These are phyloP conservation scores for Penicillium cosmopolitanum DNA, from an alignment of 495 filamentous ascomycete species.

Conservation along the genomic window DNA sequence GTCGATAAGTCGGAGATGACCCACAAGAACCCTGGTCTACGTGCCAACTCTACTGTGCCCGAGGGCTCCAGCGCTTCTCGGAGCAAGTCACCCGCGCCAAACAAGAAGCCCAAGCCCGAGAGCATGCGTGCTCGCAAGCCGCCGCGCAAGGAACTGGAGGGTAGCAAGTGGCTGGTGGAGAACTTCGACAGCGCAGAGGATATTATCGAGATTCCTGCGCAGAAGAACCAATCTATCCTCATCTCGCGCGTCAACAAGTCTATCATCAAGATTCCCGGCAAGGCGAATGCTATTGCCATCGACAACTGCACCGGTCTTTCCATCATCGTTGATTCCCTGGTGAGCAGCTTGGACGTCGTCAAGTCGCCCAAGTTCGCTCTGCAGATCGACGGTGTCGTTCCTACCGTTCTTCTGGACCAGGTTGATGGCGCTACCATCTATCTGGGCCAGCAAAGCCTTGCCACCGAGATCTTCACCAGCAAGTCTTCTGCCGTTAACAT, in stretches of 20 bases:
- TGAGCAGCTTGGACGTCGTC: conserved; percentile 90
- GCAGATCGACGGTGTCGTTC: conserved; percentile 80
- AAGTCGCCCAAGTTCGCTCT: conserved; percentile 91
- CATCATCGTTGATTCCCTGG: conserved; percentile 85
- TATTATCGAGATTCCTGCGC: conserved; percentile 75
- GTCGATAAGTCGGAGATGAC: conserved; percentile 95
- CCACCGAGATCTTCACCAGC: conserved; percentile 82
- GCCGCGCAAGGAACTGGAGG: conserved; percentile 86
- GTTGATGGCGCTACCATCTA: conserved; percentile 89
- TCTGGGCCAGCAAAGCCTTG: conserved; percentile 73
- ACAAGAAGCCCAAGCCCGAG: conserved; percentile 92
- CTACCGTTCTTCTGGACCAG: conserved; percentile 89
- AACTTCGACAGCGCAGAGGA: conserved; percentile 81
- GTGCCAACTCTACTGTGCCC: conserved; percentile 69
- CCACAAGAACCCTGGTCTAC: conserved; percentile 95
- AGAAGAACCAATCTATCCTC: conserved; percentile 85
- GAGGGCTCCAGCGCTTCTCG: conserved; percentile 55
- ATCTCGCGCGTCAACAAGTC: conserved; percentile 88
- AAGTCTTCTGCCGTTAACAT: conserved; percentile 86
- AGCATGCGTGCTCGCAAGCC: conserved; percentile 93
- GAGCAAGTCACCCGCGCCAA: conserved; percentile 80
- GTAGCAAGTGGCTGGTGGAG: conserved; percentile 95
- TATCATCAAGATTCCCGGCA: conserved; percentile 86
- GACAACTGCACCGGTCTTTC: conserved; percentile 86
- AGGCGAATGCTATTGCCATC: conserved; percentile 92